Evolutionary conservation across 495 filamentous ascomycete genomes (phyloP), one percentile per base, ranked within the genome.

Genomic region (Penicillium macrosclerotiorum): DNA sequence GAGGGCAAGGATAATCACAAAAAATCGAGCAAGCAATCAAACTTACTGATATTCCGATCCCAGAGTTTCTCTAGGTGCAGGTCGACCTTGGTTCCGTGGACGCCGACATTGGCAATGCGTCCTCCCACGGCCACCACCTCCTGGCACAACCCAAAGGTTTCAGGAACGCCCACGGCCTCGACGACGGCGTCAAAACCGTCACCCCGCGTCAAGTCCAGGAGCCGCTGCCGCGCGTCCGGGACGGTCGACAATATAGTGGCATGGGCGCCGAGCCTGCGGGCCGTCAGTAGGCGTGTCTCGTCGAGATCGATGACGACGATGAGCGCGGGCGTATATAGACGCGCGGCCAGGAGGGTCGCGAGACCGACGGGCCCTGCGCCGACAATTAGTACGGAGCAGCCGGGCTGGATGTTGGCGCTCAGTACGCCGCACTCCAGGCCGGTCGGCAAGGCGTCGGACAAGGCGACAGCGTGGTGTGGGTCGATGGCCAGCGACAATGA

Each of bases 311-410:
- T 54, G 49, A 75, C 58, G 12, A 77, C 67, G 19, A 78, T 54
- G 25, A 57, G 31, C 14, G 60, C 54, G 0, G 76, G 75, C 3
- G 65, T 59, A 47, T 74, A 77, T 14, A 79, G 48, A 41, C 65
- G 59, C 6, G 72, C 68, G 4, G 73, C 75, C 22, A 78, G 56
- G 6, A 77, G 50, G 1, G 65, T 62, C 0, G 72, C 70, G 17
- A 80, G 59, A 1, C 76, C 77, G 1, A 82, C 68, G 1, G 76
- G 76, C 0, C 77, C 78, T 3, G 71, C 69, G 1, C 77, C 77
- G 18, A 79, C 54, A 47, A 81, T 71, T 2, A 66, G 75, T 6
- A 80, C 71, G 9, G 63, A 66, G 1, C 41, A 35, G 3, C 71
- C 75, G 2, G 69, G 73, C 37, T 60, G 46, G 6, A 77, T 67